Evolutionary conservation across 192 early-diverging fungal species (phyloP), one percentile per base, ranked within the genome.

Genomic region (Thamnidium elegans): DNA sequence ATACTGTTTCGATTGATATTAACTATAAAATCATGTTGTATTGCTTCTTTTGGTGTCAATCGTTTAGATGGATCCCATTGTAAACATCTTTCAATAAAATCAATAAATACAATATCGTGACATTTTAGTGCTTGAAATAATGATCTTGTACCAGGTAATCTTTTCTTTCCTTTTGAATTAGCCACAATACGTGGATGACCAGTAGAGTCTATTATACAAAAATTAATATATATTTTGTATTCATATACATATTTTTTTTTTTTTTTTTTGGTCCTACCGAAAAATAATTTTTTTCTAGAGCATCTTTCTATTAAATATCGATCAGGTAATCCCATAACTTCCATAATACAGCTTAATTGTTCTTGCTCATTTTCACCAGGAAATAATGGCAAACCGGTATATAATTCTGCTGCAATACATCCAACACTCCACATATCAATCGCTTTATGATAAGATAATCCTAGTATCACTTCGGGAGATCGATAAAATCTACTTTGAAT

Each of bases 341-440:
- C 95, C 88, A 99, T 94, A 42, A 99, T 95, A 74, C 93, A 94
- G 7, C 89, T 81, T 50, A 99, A 77, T 72, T 99, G 97, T 66
- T 99, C 94, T 68, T 92, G 89, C 68, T 99, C 97, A 70, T 95
- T 95, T 74, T 99, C 97, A 36, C 97, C 97, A 9, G 97, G 95
- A 71, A 99, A 99, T 44, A 99, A 72, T 17, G 96, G 96, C 64
- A 95, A 93, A 2, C 91, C 88, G 2, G 90, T 91, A 65, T 84
- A 85, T 36, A 99, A 73, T 74, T 99, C 97, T n/a, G 90, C 95
- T 11, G 94, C 82, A 63, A 99, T 97, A 72, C 95, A 97, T 4
- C 97, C 97, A 50, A 99, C 79, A 56, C 89, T 92, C 97, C 97
- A 99, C 89, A 99, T 92, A 75, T 99, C 97, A 63, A 99, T 99